These are phyloP conservation scores for Mercurialis annua DNA, from an alignment of 345 rosid genomes.

Conservation along the genomic window DNA sequence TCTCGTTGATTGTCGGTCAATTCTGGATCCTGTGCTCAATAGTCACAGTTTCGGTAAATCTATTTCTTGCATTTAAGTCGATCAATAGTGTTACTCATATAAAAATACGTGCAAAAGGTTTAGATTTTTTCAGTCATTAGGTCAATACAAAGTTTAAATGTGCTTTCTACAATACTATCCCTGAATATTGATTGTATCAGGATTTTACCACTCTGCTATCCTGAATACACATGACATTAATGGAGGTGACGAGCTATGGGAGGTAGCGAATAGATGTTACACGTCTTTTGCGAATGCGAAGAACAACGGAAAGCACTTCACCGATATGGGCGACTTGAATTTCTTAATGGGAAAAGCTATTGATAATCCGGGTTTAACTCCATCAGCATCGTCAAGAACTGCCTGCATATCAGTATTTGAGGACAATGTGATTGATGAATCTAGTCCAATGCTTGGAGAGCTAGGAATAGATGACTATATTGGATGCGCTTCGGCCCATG, in stretches of 20 bases:
- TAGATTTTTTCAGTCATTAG: no score
- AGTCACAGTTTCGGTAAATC: slow-evolving; percentile 47
- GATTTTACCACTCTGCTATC: slow-evolving; percentile 53
- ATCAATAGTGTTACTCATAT: no score
- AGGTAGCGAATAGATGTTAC: slow-evolving; percentile 39
- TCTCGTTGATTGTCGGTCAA: slow-evolving; percentile 58
- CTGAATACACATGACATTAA: slow-evolving; percentile 33
- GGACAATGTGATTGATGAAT: slow-evolving; percentile 33
- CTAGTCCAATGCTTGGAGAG: slow-evolving; percentile 18
- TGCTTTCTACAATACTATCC: no score
- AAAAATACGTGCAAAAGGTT: no score
- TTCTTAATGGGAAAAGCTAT: slow-evolving; percentile 52
- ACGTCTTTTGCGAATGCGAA: slow-evolving; percentile 27
- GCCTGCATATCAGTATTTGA: slow-evolving; percentile 46
- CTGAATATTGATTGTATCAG: slow-evolving; percentile 17
- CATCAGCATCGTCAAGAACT: slow-evolving; percentile 41
- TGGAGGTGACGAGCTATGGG: slow-evolving; percentile 41
- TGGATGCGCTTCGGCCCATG: slow-evolving; percentile 52
- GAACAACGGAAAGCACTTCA: slow-evolving; percentile 37
- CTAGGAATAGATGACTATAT: slow-evolving; percentile 43
- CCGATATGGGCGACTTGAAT: slow-evolving; percentile 54
- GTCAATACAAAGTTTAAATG: no score
- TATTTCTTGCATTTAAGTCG: no score
- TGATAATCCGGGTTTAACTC: slow-evolving; percentile 44
- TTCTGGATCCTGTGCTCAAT: slow-evolving; percentile 59